phyloP scores from a whole-genome alignment of 257 asterid genomes.

The Gentiana straminea region DNA sequence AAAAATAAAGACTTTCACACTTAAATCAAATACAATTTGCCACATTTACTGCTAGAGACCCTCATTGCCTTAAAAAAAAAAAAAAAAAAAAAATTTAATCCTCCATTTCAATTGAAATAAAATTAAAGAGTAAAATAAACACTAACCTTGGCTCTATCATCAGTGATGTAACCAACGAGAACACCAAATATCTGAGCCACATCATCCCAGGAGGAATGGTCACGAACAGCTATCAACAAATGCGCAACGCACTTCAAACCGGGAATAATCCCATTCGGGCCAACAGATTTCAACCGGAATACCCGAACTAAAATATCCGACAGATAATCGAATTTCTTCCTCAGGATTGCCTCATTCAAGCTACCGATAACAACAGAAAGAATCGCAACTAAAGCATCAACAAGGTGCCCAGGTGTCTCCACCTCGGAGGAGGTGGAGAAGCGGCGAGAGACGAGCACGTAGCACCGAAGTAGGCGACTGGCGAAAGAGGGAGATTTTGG shows the following conservation, averaged over 20 bases:
- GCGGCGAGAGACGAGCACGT: constrained; percentile 67
- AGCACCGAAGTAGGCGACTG: constrained; percentile 66
- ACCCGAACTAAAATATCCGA: constrained; percentile 35
- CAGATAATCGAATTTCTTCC: constrained; percentile 32
- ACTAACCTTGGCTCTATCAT: constrained; percentile 55
- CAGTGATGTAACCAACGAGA: constrained; percentile 37
- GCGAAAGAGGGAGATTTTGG: constrained; percentile 44
- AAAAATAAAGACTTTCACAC: background rate
- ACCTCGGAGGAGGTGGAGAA: constrained; percentile 28
- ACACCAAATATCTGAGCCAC: constrained; percentile 44
- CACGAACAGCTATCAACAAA: constrained; percentile 39
- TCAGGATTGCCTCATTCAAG: constrained; percentile 30
- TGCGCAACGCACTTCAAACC: constrained; percentile 50
- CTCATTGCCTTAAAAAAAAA: background rate
- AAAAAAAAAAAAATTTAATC: no score
- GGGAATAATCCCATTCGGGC: constrained; percentile 45
- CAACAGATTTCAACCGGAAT: constrained; percentile 32
- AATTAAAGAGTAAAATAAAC: background rate
- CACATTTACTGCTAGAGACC: no score
- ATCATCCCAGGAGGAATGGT: constrained; percentile 49
- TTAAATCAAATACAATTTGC: no score
- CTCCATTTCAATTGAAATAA: background rate
- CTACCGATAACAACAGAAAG: constrained; percentile 38
- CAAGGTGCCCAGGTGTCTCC: constrained; percentile 41
- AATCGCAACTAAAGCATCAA: constrained; percentile 59